phyloP scores from a whole-genome alignment of 139 green algal species.

The Ulvella scutata region DNA sequence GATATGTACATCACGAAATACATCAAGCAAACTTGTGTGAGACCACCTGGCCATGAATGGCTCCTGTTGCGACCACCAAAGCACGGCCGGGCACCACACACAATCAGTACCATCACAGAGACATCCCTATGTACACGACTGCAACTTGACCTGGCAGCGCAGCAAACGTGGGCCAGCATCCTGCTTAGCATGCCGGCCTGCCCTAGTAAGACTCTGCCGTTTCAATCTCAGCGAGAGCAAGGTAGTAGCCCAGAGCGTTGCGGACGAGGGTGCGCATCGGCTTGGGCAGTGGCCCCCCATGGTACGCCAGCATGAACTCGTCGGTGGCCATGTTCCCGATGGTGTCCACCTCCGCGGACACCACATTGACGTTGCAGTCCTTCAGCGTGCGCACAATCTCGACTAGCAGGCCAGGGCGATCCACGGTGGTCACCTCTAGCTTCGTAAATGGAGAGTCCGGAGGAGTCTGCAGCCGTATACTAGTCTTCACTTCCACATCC shows the following conservation, averaged over 20 bases:
- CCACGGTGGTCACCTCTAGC: conserved; percentile 31
- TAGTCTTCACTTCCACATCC: background rate
- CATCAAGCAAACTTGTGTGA: too few relatives aligned
- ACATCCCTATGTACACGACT: too few relatives aligned
- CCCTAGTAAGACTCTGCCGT: conserved; percentile 82
- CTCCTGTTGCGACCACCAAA: too few relatives aligned
- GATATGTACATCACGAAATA: too few relatives aligned
- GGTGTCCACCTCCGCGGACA: conserved; percentile 78
- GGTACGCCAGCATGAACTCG: conserved; percentile 83
- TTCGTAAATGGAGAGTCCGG: conserved; percentile 13
- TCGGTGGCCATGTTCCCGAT: conserved; percentile 57
- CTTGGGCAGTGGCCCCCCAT: conserved; percentile 65
- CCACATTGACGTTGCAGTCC: conserved; percentile 89
- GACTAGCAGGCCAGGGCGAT: conserved; percentile 46
- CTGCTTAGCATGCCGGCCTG: background rate
- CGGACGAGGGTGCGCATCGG: conserved; percentile 73
- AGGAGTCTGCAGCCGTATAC: background rate
- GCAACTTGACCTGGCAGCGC: too few relatives aligned
- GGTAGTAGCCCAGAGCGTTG: conserved; percentile 87
- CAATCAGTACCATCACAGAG: too few relatives aligned
- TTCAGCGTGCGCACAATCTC: conserved; percentile 53
- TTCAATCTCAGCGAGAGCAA: conserved; percentile 67
- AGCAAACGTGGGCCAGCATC: too few relatives aligned
- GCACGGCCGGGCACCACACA: too few relatives aligned
- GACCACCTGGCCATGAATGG: too few relatives aligned